Evolutionary conservation across 495 filamentous ascomycete species (phyloP).

Genomic region (Haplographium delicatum): DNA sequence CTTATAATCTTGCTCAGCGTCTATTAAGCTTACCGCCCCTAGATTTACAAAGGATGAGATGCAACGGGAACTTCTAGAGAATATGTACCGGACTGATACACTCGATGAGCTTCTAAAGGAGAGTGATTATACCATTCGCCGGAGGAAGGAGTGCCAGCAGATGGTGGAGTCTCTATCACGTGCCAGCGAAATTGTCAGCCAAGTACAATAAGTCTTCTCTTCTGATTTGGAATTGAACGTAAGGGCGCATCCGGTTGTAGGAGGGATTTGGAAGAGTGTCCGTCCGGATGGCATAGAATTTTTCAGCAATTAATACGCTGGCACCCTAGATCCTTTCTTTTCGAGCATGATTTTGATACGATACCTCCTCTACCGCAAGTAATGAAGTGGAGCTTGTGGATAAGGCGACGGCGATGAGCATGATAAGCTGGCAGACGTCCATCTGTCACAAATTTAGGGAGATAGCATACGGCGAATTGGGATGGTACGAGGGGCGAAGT

Average conservation of each 20-base stretch:
- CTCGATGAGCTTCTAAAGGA: slow-evolving; percentile 95
- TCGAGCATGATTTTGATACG: slow-evolving; percentile 18
- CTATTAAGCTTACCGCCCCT: slow-evolving; percentile 4
- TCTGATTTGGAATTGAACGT: neutral
- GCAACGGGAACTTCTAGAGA: slow-evolving; percentile 96
- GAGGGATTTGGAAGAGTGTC: slow-evolving; percentile 3
- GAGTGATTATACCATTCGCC: slow-evolving; percentile 90
- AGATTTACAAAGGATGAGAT: slow-evolving; percentile 97
- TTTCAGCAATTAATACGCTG: slow-evolving; percentile 13
- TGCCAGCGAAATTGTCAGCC: slow-evolving; percentile 93
- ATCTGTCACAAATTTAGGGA: too few species aligned
- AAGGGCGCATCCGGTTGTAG: slow-evolving; percentile 3
- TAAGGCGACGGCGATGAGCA: slow-evolving; percentile 8
- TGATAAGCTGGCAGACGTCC: slow-evolving; percentile 3
- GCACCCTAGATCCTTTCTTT: slow-evolving; percentile 16
- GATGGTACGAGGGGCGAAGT: slow-evolving; percentile 3
- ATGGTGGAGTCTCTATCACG: slow-evolving; percentile 91
- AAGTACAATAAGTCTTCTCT: slow-evolving; percentile 65
- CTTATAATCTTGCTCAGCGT: neutral
- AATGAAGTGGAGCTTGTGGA: slow-evolving; percentile 19
- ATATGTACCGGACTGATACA: slow-evolving; percentile 88
- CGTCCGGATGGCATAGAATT: slow-evolving; percentile 15
- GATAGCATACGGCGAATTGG: neutral
- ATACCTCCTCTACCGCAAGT: slow-evolving; percentile 22
- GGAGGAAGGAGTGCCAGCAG: slow-evolving; percentile 97